Percentiles rank a stretch among this genome's conserved stretches.
Conservation (phyloP, 352 stramenopile species). For the Saprolegnia parasitica region DNA sequence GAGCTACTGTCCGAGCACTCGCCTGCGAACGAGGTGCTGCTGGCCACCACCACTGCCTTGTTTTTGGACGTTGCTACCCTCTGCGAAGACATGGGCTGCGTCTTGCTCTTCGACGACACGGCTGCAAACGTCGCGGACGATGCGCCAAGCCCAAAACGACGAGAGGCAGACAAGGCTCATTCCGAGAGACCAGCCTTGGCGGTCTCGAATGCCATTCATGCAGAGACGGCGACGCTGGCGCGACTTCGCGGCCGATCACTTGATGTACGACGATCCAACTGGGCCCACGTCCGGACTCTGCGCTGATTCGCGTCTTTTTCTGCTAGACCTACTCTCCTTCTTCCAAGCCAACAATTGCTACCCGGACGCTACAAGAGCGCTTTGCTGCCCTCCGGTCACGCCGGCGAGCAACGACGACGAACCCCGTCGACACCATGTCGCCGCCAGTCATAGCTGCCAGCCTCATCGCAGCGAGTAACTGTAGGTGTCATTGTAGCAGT, state of each 20-base stretch:
- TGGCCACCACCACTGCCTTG: neutral
- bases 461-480: too few species aligned
- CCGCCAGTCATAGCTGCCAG: too few species aligned
- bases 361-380: neutral
- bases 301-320: too few species aligned
- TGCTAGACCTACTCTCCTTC: too few species aligned
- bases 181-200: neutral
- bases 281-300: too few species aligned
- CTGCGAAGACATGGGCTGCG: constrained; percentile 13
- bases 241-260: neutral
- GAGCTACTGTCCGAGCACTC: neutral
- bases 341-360: neutral
- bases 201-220: neutral
- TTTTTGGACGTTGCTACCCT: constrained; percentile 18
- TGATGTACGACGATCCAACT: neutral
- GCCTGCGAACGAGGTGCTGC: neutral
- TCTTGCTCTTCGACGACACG: constrained; percentile 1
- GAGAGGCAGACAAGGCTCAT: too few species aligned
- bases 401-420: neutral
- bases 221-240: neutral
- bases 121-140: neutral
- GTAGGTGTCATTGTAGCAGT: too few species aligned
- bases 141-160: neutral
- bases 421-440: too few species aligned
- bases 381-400: neutral